phyloP scores from a whole-genome alignment of 805 yeast genomes.

The Saccharomycopsis sp. region DNA sequence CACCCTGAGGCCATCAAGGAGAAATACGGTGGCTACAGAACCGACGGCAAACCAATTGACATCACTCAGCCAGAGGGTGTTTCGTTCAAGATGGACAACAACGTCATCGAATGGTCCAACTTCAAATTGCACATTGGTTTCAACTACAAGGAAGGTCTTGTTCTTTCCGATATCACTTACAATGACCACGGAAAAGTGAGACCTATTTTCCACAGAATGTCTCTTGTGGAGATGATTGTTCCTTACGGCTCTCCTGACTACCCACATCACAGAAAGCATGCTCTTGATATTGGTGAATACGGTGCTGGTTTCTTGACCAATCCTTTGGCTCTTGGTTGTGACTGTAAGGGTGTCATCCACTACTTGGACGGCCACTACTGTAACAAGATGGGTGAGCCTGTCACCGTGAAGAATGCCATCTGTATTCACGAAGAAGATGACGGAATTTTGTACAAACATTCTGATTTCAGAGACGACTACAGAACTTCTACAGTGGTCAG shows the following conservation, averaged over 20 bases:
- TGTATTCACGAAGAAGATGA: constrained; percentile 87
- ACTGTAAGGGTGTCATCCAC: constrained; percentile 81
- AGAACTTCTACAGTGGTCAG: constrained; percentile 69
- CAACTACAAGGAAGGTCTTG: constrained; percentile 83
- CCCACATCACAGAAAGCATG: constrained; percentile 82
- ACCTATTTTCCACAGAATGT: constrained; percentile 72
- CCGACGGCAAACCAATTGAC: constrained; percentile 57
- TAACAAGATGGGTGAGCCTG: constrained; percentile 59
- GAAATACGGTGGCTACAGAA: constrained; percentile 58
- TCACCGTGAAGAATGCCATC: constrained; percentile 67
- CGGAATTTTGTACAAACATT: constrained; percentile 72
- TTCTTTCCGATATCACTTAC: constrained; percentile 63
- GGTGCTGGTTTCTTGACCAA: constrained; percentile 86
- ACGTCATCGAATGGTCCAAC: constrained; percentile 71
- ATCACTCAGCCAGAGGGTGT: constrained; percentile 80
- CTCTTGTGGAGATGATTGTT: constrained; percentile 77
- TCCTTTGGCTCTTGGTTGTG: constrained; percentile 73
- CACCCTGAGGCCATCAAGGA: constrained; percentile 57
- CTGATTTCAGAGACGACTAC: constrained; percentile 77
- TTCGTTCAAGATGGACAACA: constrained; percentile 63
- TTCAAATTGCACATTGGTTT: constrained; percentile 74
- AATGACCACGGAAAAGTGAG: constrained; percentile 70
- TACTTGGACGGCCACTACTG: constrained; percentile 75
- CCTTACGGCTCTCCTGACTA: constrained; percentile 76
- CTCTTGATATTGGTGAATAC: constrained; percentile 80